A percentile compares a stretch with the other conserved stretches of the same genome.
These are phyloP conservation scores for Soucietia sequanensis DNA, from an alignment of 805 yeast genomes.

Conservation along the genomic window DNA sequence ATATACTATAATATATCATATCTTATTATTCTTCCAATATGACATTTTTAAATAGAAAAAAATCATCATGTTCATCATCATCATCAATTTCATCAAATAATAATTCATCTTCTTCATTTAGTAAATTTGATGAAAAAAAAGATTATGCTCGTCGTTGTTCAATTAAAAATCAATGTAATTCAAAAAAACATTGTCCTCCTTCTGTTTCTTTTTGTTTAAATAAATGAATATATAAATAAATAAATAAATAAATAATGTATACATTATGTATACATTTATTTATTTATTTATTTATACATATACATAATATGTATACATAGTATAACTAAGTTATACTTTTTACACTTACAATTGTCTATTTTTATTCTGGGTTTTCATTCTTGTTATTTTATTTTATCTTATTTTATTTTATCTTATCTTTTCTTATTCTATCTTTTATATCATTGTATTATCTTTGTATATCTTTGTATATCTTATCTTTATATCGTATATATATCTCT, in stretches of 20 bases:
- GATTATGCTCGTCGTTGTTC: constrained; percentile 44
- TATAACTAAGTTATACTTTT: background rate
- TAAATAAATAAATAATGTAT: constrained; percentile 1
- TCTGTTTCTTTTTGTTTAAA: constrained; percentile 41
- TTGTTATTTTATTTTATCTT: constrained; percentile 2
- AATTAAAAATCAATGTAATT: constrained; percentile 18
- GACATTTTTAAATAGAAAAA: constrained; percentile 2
- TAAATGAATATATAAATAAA: constrained; percentile 25
- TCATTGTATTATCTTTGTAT: too few species aligned
- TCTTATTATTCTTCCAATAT: background rate
- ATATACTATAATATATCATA: background rate
- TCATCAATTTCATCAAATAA: background rate
- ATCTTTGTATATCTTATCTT: too few species aligned
- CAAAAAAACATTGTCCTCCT: constrained; percentile 24
- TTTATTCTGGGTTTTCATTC: constrained; percentile 3
- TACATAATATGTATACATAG: background rate
- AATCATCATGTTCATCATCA: constrained; percentile 1
- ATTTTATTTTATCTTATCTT: constrained; percentile 3
- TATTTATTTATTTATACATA: background rate
- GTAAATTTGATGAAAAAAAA: constrained; percentile 44
- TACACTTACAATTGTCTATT: constrained; percentile 1
- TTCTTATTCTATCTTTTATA: background rate
- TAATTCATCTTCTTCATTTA: background rate
- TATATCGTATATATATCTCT: too few species aligned
- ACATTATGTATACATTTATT: background rate